phyloP scores from a whole-genome alignment of 73 alveolate genomes.

The Loxodes magnus region DNA sequence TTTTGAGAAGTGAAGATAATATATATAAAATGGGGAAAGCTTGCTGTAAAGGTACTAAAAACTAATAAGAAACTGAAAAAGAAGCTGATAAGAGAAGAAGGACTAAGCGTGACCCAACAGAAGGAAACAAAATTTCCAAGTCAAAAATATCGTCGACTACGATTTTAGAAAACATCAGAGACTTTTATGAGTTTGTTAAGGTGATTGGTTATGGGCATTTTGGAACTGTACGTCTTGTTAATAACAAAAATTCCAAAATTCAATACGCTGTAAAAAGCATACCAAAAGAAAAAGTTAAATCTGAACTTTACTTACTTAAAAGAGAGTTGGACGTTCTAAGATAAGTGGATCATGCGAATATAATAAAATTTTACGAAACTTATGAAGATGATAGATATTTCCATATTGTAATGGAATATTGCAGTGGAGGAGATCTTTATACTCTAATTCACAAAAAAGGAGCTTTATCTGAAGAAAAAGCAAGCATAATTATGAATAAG shows the following conservation, averaged over 20 bases:
- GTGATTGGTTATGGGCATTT: slow-evolving; percentile 12
- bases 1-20: no score
- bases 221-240: slow-evolving; percentile 4
- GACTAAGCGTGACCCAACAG: no score
- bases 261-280: not conserved
- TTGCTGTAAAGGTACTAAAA: no score
- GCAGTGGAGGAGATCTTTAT: slow-evolving; percentile 37
- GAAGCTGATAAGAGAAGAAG: no score
- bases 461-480: not conserved
- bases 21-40: no score
- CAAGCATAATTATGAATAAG: slow-evolving; percentile 34
- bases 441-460: slow-evolving; percentile 8
- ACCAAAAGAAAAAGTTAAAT: not conserved
- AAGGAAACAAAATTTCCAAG: no score
- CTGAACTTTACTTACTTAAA: not conserved
- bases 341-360: slow-evolving; percentile 60
- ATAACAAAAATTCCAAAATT: not conserved
- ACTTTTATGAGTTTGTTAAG: slow-evolving; percentile 9
- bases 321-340: not conserved
- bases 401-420: slow-evolving; percentile 47
- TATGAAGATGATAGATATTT: slow-evolving; percentile 44
- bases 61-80: no score
- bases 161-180: slow-evolving; percentile 4
- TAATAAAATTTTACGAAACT: slow-evolving; percentile 56
- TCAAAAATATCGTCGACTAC: no score